Conservation (phyloP, 306 rosid genomes). For the Vigna unguiculata region DNA sequence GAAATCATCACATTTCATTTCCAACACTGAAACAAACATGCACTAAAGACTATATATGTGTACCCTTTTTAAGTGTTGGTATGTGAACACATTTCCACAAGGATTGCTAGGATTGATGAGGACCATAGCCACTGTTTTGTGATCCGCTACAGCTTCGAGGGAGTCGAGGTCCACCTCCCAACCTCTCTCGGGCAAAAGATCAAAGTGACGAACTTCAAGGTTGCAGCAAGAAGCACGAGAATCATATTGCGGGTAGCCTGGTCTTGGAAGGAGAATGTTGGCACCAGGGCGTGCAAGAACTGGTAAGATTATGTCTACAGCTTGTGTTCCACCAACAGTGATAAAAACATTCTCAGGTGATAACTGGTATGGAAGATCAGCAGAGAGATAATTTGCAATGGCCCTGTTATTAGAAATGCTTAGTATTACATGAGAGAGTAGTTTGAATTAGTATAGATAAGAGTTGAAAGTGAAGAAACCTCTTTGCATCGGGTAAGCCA, state of each 20-base stretch:
- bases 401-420: constrained; percentile 46
- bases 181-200: constrained; percentile 62
- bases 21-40: constrained; percentile 3
- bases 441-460: not conserved
- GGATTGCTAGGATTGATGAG: constrained; percentile 75
- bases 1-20: constrained; percentile 34
- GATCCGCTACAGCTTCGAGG: constrained; percentile 65
- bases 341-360: constrained; percentile 53
- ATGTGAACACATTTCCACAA: constrained; percentile 67
- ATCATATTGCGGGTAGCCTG: constrained; percentile 69
- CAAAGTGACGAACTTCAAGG: constrained; percentile 69
- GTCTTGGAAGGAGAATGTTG: constrained; percentile 76
- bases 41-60: not conserved
- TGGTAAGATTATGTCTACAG: constrained; percentile 61
- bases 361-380: constrained; percentile 50
- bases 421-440: too few species aligned
- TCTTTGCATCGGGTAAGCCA: constrained; percentile 56
- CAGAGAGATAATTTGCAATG: constrained; percentile 51
- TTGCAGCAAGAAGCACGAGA: constrained; percentile 49
- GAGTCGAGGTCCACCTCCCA: constrained; percentile 75
- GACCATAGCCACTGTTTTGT: constrained; percentile 68
- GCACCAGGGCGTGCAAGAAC: constrained; percentile 69
- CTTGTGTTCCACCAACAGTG: constrained; percentile 71
- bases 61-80: constrained; percentile 67
- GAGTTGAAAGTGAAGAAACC: constrained; percentile 43